A percentile compares a stretch with the other conserved stretches of the same genome.
Conservation (phyloP, 495 filamentous ascomycete genomes). For the Penicillium coffeae region DNA sequence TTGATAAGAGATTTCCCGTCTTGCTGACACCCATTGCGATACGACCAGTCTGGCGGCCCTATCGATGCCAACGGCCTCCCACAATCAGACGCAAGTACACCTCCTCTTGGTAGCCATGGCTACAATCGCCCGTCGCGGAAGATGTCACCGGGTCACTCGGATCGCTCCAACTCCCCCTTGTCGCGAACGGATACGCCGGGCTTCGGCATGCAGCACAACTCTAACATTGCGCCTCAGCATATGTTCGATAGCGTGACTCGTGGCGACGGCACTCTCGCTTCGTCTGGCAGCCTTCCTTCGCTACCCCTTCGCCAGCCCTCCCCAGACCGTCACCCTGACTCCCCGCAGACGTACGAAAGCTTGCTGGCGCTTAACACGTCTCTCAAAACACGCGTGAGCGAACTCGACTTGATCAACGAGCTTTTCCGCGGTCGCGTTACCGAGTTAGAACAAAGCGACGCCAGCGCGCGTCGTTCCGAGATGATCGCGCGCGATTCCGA, state of each 20-base stretch:
- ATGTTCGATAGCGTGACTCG: constrained; percentile 73
- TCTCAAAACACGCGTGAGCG: constrained; percentile 84
- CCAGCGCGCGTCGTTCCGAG: constrained; percentile 58
- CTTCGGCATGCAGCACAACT: constrained; percentile 59
- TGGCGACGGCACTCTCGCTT: constrained; percentile 59
- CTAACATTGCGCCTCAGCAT: constrained; percentile 71
- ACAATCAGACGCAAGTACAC: constrained; percentile 55
- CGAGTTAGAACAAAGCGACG: constrained; percentile 79
- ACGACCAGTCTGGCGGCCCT: constrained; percentile 41
- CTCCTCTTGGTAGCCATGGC: constrained; percentile 45
- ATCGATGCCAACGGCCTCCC: constrained; percentile 57
- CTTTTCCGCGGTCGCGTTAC: constrained; percentile 84
- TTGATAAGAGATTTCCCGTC: constrained; percentile 23
- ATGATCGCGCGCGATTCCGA: constrained; percentile 56
- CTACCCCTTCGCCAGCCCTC: constrained; percentile 59
- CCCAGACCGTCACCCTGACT: constrained; percentile 70
- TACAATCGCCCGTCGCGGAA: constrained; percentile 70
- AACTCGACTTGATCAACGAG: constrained; percentile 94
- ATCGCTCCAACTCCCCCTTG: constrained; percentile 79
- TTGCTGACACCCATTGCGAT: constrained; percentile 24
- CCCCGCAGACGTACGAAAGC: constrained; percentile 75
- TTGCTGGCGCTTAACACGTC: constrained; percentile 72
- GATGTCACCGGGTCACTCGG: constrained; percentile 65
- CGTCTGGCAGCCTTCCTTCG: constrained; percentile 52
- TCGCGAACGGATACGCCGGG: constrained; percentile 83